Base-by-base conservation (phyloP, 169 alveolate genomes). In the Babesia bovis region DNA sequence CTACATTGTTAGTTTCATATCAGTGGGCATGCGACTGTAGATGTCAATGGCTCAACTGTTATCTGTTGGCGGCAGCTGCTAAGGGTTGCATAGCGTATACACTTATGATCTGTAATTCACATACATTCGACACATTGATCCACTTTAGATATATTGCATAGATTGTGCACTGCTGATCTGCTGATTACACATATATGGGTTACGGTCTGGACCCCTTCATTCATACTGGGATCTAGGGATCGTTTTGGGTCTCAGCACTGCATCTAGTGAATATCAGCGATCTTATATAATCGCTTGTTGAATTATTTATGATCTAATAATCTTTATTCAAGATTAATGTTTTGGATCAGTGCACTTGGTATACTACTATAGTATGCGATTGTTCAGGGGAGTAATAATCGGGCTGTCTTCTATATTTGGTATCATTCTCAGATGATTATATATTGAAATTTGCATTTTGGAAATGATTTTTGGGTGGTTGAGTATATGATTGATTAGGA, bases 171-270 rank as follows among this genome's bases (percentile, higher is more conserved):
- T 9, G 23, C 56, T 35, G 69, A 58, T 58, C 69, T 58, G 15
- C 7, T 17, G 38, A 58, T 58, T 58, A n/a, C 69, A 58, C 28
- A 15, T 38, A n/a, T 15, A 7, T 21, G 6, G n/a, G 6, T 58
- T 33, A 35, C 69, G 21, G 15, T 32, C 33, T n/a, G 52, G 10
- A 40, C 55, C 38, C 69, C 69, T 58, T 58, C 69, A 7, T 40
- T 6, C 17, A 12, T 47, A 19, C 32, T 26, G 26, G 32, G 17
- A 47, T 19, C 55, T 13, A 47, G 19, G 25, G 12, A 26, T 26
- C 55, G 26, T n/a, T n/a, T n/a, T n/a, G n/a, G n/a, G n/a, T n/a
- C n/a, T n/a, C n/a, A n/a, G n/a, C n/a, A n/a, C n/a, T n/a, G n/a
- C n/a, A n/a, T n/a, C n/a, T 13, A 47, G 12, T 5, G 26, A 47